These are phyloP conservation scores for Niebla homalea DNA, from an alignment of 495 filamentous ascomycete genomes.

Conservation along the genomic window DNA sequence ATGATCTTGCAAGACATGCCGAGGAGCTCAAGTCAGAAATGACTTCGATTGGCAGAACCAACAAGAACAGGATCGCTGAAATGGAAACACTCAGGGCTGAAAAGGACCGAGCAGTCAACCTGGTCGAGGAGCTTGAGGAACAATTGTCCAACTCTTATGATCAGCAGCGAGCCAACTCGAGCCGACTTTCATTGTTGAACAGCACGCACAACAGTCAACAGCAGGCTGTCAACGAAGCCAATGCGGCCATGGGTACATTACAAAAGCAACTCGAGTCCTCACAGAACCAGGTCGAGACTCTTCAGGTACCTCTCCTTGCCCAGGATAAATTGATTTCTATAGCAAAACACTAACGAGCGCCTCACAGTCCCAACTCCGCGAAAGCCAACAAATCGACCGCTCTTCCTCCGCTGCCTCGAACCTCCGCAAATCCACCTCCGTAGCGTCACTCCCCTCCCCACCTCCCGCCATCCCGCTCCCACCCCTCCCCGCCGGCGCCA, in stretches of 20 bases:
- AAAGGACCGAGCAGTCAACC: conserved; percentile 71
- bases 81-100: conserved; percentile 45
- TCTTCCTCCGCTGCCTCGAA: conserved; percentile 67
- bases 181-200: conserved; percentile 60
- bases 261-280: conserved; percentile 42
- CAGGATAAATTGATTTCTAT: not conserved
- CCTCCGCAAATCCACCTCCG: conserved; percentile 74
- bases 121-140: conserved; percentile 94
- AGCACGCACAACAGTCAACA: conserved; percentile 40
- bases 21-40: conserved; percentile 45
- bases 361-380: conserved; percentile 14
- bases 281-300: conserved; percentile 35
- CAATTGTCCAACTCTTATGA: conserved; percentile 92
- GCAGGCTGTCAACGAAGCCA: conserved; percentile 36
- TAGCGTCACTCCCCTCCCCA: conserved; percentile 76
- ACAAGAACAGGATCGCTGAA: conserved; percentile 54
- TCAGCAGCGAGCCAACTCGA: conserved; percentile 67
- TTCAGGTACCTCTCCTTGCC: conserved; percentile 25
- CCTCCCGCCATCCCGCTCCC: conserved; percentile 87
- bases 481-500: conserved; percentile 71
- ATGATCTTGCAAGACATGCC: conserved; percentile 38
- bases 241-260: conserved; percentile 29
- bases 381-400: conserved; percentile 39
- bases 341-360: conserved; percentile 10
- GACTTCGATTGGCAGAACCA: conserved; percentile 56